Percentiles rank a stretch among this genome's conserved stretches.
These are phyloP conservation scores for Hypoxylon intermedium DNA, from an alignment of 495 filamentous ascomycete genomes.

Conservation along the genomic window DNA sequence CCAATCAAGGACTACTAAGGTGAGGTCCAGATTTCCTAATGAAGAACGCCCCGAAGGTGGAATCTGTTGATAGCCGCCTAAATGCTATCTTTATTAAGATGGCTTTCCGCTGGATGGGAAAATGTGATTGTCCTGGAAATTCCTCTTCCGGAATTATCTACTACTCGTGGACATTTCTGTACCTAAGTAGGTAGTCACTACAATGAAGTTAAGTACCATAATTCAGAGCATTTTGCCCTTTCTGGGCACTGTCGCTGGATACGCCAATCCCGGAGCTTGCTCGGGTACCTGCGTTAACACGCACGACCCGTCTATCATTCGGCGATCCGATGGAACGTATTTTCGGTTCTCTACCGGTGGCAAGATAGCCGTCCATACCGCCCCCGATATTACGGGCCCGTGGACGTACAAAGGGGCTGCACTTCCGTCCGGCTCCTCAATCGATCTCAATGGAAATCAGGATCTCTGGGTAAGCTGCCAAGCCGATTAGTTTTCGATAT, in stretches of 20 bases:
- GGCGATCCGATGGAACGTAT: slow-evolving; percentile 70
- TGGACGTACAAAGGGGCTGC: slow-evolving; percentile 68
- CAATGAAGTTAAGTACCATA: background rate
- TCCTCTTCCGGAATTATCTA: no score
- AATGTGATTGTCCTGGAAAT: no score
- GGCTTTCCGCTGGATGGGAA: background rate
- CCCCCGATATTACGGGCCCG: slow-evolving; percentile 65
- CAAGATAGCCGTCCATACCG: slow-evolving; percentile 64
- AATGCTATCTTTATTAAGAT: no score
- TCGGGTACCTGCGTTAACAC: slow-evolving; percentile 65
- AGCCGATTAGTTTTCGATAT: background rate
- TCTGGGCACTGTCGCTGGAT: slow-evolving; percentile 33
- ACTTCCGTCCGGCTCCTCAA: slow-evolving; percentile 63
- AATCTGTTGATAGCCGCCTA: background rate
- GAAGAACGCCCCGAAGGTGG: background rate
- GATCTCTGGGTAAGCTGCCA: slow-evolving; percentile 65
- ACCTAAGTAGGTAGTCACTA: no score
- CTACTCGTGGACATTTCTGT: no score
- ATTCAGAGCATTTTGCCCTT: slow-evolving; percentile 13
- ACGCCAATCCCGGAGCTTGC: slow-evolving; percentile 63
- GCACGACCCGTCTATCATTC: slow-evolving; percentile 71
- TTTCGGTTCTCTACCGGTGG: slow-evolving; percentile 75
- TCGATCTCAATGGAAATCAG: slow-evolving; percentile 59
- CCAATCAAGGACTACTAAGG: slow-evolving; percentile 15
- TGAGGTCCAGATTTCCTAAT: slow-evolving; percentile 13